A percentile compares a stretch with the other conserved stretches of the same genome.
Evolutionary conservation across 192 early-diverging fungal species (phyloP).

Genomic region (Gaertneriomyces sp.): DNA sequence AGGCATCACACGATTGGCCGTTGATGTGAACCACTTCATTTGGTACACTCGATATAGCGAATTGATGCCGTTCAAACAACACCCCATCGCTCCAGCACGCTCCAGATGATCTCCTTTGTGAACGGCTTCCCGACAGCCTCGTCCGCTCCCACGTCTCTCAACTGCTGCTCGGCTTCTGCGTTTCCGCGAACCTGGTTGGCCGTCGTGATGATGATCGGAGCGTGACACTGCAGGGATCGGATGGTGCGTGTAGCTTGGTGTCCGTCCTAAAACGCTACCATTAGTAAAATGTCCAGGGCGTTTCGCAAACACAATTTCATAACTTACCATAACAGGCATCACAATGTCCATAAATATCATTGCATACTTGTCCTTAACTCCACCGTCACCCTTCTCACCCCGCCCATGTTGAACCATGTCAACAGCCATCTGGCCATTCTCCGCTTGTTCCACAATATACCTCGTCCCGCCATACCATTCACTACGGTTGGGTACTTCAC

Average conservation of each 20-base stretch:
- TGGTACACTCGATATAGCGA: too few species aligned
- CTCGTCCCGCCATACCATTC: too few species aligned
- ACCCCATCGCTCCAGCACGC: neutral
- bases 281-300: neutral
- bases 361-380: conserved; percentile 3
- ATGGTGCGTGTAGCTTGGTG: conserved; percentile 25
- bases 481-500: too few species aligned
- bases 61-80: neutral
- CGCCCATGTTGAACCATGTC: conserved; percentile 2
- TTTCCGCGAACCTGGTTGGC: conserved; percentile 22
- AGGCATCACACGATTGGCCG: too few species aligned
- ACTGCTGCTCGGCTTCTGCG: conserved; percentile 5
- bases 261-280: conserved; percentile 26
- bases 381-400: neutral
- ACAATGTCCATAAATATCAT: conserved; percentile 26
- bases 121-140: conserved; percentile 24
- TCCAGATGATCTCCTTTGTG: conserved; percentile 19
- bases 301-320: neutral
- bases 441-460: conserved; percentile 16
- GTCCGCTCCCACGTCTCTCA: conserved; percentile 12
- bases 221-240: conserved; percentile 8
- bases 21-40: too few species aligned
- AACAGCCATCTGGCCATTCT: conserved; percentile 25
- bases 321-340: conserved; percentile 16
- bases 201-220: conserved; percentile 25